phyloP scores from a whole-genome alignment of 2,329 filamentous ascomycete genomes.

The Colletotrichum salicis region DNA sequence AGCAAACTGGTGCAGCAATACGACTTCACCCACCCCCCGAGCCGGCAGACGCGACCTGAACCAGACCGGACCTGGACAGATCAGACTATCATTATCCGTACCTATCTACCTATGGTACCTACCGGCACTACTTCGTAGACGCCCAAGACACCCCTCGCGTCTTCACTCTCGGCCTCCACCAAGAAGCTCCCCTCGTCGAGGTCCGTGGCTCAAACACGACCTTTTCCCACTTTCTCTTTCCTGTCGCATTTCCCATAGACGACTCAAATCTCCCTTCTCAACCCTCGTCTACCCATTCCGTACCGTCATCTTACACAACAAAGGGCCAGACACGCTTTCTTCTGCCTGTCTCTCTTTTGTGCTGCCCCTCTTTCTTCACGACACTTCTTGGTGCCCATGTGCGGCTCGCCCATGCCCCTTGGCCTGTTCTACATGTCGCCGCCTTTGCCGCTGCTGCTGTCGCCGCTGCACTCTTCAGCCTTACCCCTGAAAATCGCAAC shows the following conservation, averaged over 20 bases:
- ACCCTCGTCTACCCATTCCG: conserved; percentile 7
- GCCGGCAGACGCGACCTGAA: conserved; percentile 11
- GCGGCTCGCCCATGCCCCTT: conserved; percentile 28
- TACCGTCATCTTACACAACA: background rate
- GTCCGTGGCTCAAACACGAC: conserved; percentile 8
- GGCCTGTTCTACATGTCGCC: conserved; percentile 33
- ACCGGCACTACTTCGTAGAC: too few relatives aligned
- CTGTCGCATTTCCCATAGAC: conserved; percentile 11
- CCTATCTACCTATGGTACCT: background rate
- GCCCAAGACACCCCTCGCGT: background rate
- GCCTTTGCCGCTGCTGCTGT: conserved; percentile 15
- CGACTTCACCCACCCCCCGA: conserved; percentile 7
- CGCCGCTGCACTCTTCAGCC: conserved; percentile 25
- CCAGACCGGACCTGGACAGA: background rate
- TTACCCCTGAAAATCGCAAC: conserved; percentile 36
- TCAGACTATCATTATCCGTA: background rate
- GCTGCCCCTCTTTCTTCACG: background rate
- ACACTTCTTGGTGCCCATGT: conserved; percentile 16
- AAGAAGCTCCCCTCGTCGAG: background rate
- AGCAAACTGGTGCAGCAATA: background rate
- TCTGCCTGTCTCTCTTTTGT: conserved; percentile 5
- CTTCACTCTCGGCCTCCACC: background rate
- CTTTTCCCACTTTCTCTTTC: conserved; percentile 1
- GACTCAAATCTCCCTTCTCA: conserved; percentile 21
- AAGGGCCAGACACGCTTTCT: conserved; percentile 6